These are phyloP conservation scores for Phaeophleospora eucalypticola DNA, from an alignment of 2,329 filamentous ascomycete genomes.

Conservation along the genomic window DNA sequence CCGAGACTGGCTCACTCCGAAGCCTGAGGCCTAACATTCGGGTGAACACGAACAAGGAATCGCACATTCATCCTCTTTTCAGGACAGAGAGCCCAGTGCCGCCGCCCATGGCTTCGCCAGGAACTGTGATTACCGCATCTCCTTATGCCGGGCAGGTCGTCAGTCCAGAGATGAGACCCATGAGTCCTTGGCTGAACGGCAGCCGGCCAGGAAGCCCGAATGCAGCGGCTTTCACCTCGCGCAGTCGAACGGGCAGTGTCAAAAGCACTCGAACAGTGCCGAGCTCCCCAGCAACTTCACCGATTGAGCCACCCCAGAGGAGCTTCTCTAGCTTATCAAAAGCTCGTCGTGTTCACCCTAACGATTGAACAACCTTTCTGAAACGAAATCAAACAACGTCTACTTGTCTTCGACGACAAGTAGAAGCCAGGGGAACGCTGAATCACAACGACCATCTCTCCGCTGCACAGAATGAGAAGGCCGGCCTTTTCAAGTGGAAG, in stretches of 20 bases:
- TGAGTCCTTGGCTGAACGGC: constrained; percentile 19
- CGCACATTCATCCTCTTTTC: constrained; percentile 75
- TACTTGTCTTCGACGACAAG: neutral
- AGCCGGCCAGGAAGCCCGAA: constrained; percentile 18
- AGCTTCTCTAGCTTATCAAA: constrained; percentile 2
- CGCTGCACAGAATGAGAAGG: too few species aligned
- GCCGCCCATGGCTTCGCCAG: constrained; percentile 59
- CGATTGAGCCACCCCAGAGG: neutral
- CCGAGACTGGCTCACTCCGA: constrained; percentile 13
- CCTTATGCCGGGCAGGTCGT: constrained; percentile 65
- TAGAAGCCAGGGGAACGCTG: too few species aligned
- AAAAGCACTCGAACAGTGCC: constrained; percentile 19
- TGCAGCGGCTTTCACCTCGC: constrained; percentile 3
- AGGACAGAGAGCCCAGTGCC: constrained; percentile 66
- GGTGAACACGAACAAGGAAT: constrained; percentile 45
- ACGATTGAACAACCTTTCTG: neutral
- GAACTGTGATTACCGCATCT: constrained; percentile 67
- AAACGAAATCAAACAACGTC: neutral
- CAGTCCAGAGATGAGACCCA: constrained; percentile 23
- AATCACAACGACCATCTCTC: too few species aligned
- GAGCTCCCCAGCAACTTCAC: constrained; percentile 7
- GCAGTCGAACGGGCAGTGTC: constrained; percentile 20
- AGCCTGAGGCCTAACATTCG: constrained; percentile 8
- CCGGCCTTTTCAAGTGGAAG: too few species aligned
- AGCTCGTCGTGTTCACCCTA: neutral